These are phyloP conservation scores for Elaeagnus macrophylla DNA, from an alignment of 306 rosid species.

Conservation along the genomic window DNA sequence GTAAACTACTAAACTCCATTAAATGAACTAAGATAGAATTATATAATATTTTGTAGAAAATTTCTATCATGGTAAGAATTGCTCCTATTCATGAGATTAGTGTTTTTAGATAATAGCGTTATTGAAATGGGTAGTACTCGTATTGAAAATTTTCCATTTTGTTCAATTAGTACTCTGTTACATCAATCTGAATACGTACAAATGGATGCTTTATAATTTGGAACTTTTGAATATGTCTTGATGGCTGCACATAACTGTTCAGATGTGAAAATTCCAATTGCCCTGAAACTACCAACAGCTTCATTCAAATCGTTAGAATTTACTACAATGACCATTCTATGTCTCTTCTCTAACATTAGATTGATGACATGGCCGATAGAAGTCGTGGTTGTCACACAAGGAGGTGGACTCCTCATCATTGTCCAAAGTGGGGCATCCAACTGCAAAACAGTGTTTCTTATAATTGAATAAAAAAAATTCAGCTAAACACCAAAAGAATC, in stretches of 20 bases:
- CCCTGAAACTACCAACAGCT: constrained; percentile 31
- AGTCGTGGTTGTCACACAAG: constrained; percentile 39
- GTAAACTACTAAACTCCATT: no score
- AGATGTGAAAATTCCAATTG: constrained; percentile 59
- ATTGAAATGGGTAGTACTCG: no score
- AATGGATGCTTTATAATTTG: constrained; percentile 22
- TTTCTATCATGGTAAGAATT: no score
- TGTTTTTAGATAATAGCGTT: no score
- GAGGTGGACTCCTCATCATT: constrained; percentile 78
- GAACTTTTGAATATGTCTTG: constrained; percentile 28
- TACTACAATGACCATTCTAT: constrained; percentile 46
- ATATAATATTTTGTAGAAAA: no score
- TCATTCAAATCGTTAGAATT: constrained; percentile 30
- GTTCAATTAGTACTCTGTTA: no score
- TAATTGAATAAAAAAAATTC: background rate
- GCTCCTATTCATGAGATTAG: no score
- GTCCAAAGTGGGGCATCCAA: constrained; percentile 55
- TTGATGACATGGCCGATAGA: constrained; percentile 56
- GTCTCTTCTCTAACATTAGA: constrained; percentile 47
- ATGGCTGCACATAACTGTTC: constrained; percentile 39
- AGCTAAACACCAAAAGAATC: no score
- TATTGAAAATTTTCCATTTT: no score
- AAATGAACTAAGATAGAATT: no score
- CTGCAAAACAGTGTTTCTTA: constrained; percentile 21
- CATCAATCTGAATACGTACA: constrained; percentile 14